Conservation (phyloP, 768 basidiomycete species). For the Lactarius hatsudake region DNA sequence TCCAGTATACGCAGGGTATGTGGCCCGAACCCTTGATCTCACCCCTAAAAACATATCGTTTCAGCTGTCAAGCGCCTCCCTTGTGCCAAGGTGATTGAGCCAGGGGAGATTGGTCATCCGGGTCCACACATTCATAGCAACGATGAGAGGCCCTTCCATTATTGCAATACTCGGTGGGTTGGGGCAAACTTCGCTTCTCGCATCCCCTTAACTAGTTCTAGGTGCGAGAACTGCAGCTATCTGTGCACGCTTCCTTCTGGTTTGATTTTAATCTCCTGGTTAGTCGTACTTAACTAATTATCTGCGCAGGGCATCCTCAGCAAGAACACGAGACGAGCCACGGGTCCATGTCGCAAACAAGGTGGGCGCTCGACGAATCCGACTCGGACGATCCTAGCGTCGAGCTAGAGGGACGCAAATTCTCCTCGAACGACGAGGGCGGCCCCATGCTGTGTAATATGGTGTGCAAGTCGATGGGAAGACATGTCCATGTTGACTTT, state of each 20-base stretch:
- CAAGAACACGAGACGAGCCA: slow-evolving; percentile 60
- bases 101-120: slow-evolving; percentile 41
- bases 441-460: slow-evolving; percentile 62
- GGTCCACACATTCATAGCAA: slow-evolving; percentile 50
- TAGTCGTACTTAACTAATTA: neutral
- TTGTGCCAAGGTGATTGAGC: slow-evolving; percentile 46
- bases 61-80: slow-evolving; percentile 49
- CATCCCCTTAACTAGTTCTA: slow-evolving; percentile 24
- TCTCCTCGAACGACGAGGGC: slow-evolving; percentile 52
- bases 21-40: neutral
- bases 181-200: neutral
- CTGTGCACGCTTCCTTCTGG: slow-evolving; percentile 55
- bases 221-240: slow-evolving; percentile 55
- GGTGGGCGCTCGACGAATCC: slow-evolving; percentile 55
- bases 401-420: slow-evolving; percentile 55
- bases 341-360: slow-evolving; percentile 57
- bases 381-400: slow-evolving; percentile 49
- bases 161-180: slow-evolving; percentile 48
- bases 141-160: slow-evolving; percentile 49
- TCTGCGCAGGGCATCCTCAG: slow-evolving; percentile 50
- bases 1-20: slow-evolving; percentile 52
- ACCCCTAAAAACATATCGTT: neutral
- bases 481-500: slow-evolving; percentile 55
- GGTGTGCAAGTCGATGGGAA: slow-evolving; percentile 51
- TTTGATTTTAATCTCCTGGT: slow-evolving; percentile 28